Evolutionary conservation across 1,284 basidiomycete genomes (phyloP).

Genomic region (Kalmanozyma brasiliensis): DNA sequence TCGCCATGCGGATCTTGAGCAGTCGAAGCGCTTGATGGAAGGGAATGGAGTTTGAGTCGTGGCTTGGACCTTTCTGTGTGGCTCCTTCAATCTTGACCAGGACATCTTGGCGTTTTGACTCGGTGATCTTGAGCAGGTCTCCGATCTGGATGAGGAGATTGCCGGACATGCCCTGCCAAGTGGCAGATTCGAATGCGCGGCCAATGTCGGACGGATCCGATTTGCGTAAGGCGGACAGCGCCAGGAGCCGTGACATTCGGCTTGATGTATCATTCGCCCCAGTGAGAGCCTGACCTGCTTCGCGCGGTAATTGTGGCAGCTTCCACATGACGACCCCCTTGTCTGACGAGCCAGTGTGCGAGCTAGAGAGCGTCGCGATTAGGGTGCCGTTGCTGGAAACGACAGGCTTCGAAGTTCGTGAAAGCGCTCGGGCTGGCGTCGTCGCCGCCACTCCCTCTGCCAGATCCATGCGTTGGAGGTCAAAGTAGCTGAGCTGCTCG

Average conservation of each 20-base stretch:
- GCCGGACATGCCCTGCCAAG: not conserved
- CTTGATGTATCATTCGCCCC: not conserved
- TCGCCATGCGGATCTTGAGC: constrained; percentile 42
- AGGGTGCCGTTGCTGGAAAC: constrained; percentile 42
- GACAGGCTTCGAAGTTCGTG: constrained; percentile 19
- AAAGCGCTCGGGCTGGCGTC: constrained; percentile 23
- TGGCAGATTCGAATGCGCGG: constrained; percentile 13
- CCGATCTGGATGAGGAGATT: constrained; percentile 26
- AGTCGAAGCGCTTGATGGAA: constrained; percentile 38
- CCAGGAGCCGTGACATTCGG: constrained; percentile 14
- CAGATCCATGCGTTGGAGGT: constrained; percentile 10
- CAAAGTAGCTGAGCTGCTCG: constrained; percentile 28
- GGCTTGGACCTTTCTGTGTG: constrained; percentile 31
- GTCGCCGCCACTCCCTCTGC: not conserved
- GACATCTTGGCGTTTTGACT: constrained; percentile 40
- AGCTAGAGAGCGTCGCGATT: constrained; percentile 10
- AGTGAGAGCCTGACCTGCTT: not conserved
- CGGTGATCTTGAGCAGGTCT: constrained; percentile 42
- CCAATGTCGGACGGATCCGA: constrained; percentile 28
- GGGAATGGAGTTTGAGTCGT: constrained; percentile 34
- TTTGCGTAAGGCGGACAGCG: constrained; percentile 30
- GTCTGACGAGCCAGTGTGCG: not conserved
- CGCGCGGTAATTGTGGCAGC: constrained; percentile 4
- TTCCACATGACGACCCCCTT: constrained; percentile 32
- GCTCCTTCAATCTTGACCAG: constrained; percentile 41